Base-by-base conservation (phyloP, 2,329 filamentous ascomycete genomes). In the Colletotrichum sp. region DNA sequence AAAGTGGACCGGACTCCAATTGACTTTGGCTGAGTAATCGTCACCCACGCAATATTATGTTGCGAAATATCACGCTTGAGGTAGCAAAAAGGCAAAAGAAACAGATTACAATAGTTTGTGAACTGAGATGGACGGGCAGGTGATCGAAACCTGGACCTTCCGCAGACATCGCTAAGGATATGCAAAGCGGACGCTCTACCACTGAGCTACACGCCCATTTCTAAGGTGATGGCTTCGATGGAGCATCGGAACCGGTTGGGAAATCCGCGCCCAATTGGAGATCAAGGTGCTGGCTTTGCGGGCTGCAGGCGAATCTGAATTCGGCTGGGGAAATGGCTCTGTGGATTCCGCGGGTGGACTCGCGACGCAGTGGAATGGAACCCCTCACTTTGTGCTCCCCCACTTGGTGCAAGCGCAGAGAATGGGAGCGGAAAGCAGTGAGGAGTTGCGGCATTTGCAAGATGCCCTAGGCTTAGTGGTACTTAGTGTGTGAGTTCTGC, bases 101-200 rank as follows among this genome's bases (percentile, higher is more conserved):
- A 21, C 12, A 7, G 5, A 1, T 7, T 3, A 52, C 0, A 7
- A 21, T 7, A 5, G 1, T 12, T 4, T 13, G 0, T 21, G 6
- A 21, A 13, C 5, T 3, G 2, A 2, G 24, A 21, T 69, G 72
- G 72, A 74, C 72, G 67, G 63, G 55, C 72, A 74, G 72, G 72
- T 61, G 72, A 74, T 74, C 62, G 72, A 74, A 74, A 61, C 72
- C 72, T 74, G 72, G 72, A 69, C 68, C 72, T 74, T 62, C 68
- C 72, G 72, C 72, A 74, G 67, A 43, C 30, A 58, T 36, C 26
- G 13, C 5, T 7, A 7, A 38, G 13, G 5, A 34, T 13, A 71
- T 74, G 72, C 72, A 74, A 74, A 74, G 72, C 72, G 68, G 68
- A 62, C 68, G 72, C 68, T 59, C 59, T 74, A 74, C 72, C 72